Evolutionary conservation across 202 grass and related monocot species (phyloP).

Genomic region (Carex arenaria): DNA sequence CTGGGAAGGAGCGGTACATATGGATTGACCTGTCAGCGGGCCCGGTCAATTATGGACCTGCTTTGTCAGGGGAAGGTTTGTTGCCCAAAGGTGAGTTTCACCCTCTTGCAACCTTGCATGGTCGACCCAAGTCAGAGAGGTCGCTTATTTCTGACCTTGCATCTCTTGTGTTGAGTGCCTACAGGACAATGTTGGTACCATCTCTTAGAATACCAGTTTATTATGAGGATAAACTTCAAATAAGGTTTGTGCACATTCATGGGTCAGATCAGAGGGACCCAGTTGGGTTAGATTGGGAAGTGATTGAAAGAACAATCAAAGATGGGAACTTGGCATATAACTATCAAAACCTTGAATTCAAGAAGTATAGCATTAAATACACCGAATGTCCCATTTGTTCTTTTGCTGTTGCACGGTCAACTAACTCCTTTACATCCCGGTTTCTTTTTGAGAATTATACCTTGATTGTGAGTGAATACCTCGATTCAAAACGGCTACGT

Average conservation of each 20-base stretch:
- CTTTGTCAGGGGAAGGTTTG: conserved; percentile 79
- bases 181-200: conserved; percentile 65
- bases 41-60: conserved; percentile 79
- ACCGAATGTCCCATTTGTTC: conserved; percentile 86
- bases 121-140: conserved; percentile 72
- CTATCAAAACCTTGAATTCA: conserved; percentile 64
- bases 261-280: conserved; percentile 53
- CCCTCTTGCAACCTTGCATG: conserved; percentile 71
- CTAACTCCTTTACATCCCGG: conserved; percentile 74
- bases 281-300: conserved; percentile 54
- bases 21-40: conserved; percentile 88
- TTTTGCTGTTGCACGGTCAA: conserved; percentile 63
- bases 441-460: conserved; percentile 97
- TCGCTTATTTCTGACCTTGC: conserved; percentile 61
- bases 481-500: conserved; percentile 83
- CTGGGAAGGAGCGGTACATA: conserved; percentile 80
- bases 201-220: conserved; percentile 92
- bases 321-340: conserved; percentile 50
- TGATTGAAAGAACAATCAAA: conserved; percentile 59
- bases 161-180: conserved; percentile 77
- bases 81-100: conserved; percentile 94
- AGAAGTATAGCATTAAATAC: conserved; percentile 45
- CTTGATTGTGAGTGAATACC: conserved; percentile 77
- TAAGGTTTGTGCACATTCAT: conserved; percentile 82
- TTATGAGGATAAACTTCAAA: conserved; percentile 70